Evolutionary conservation across 768 basidiomycete genomes (phyloP).

Genomic region (Suillus occidentalis): DNA sequence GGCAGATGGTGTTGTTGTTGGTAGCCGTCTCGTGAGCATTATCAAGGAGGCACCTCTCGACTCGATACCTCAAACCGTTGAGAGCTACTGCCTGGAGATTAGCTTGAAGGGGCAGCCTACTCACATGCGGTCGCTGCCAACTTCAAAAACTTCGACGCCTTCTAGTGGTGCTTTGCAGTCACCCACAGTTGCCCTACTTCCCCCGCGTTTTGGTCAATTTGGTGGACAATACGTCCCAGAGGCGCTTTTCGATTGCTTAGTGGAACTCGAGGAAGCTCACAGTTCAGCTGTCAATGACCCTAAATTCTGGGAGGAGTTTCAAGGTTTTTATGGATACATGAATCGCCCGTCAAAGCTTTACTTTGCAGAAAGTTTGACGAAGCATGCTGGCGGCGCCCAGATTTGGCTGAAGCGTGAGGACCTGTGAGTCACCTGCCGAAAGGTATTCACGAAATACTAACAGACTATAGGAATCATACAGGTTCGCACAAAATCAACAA

Average conservation of each 20-base stretch:
- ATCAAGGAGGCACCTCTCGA: slow-evolving; percentile 65
- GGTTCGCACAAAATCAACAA: slow-evolving; percentile 99
- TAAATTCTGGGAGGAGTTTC: slow-evolving; percentile 89
- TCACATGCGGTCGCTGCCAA: slow-evolving; percentile 6
- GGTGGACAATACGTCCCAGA: slow-evolving; percentile 99
- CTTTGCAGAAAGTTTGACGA: slow-evolving; percentile 86
- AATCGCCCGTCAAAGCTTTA: slow-evolving; percentile 93
- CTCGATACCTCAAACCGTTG: slow-evolving; percentile 53
- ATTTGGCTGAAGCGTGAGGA: slow-evolving; percentile 99
- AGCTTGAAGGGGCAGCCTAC: slow-evolving; percentile 42
- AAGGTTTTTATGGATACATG: slow-evolving; percentile 87
- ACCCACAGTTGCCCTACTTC: slow-evolving; percentile 43
- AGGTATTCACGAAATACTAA: slow-evolving; percentile 6
- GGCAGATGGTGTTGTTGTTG: slow-evolving; percentile 96
- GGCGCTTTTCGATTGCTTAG: slow-evolving; percentile 88
- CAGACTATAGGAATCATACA: slow-evolving; percentile 79
- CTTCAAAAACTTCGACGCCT: slow-evolving; percentile 1
- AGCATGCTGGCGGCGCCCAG: slow-evolving; percentile 87
- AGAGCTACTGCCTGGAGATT: slow-evolving; percentile 75
- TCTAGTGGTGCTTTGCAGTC: neutral
- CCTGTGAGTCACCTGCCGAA: slow-evolving; percentile 47
- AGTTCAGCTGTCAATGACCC: slow-evolving; percentile 85
- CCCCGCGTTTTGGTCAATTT: slow-evolving; percentile 89
- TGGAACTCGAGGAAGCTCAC: slow-evolving; percentile 90
- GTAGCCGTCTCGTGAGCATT: slow-evolving; percentile 79